Base-by-base conservation (phyloP, 2,329 filamentous ascomycete species). In the Tolypocladium capitatum region DNA sequence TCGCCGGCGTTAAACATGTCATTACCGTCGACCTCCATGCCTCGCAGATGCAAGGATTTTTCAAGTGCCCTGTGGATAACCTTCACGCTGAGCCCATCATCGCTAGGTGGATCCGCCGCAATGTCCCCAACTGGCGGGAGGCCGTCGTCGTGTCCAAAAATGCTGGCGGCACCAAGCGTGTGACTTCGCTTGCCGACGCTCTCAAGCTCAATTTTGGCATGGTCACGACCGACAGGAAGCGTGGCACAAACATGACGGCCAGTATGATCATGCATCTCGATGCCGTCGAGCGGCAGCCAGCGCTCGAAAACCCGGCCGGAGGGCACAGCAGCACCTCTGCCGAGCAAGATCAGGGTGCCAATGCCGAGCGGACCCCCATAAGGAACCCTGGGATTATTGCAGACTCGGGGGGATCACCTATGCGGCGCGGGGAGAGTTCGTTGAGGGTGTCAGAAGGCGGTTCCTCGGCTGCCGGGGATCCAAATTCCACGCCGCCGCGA, bases 31-130 rank as follows among this genome's bases (percentile, higher is more conserved):
- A 98, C 63, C 77, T 98, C 30, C 92, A 98, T 70, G 86, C 86
- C 46, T 89, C 86, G n/a, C 92, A 97, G 71, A 97, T 97, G 88
- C 92, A 98, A 69, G 92, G 92, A 49, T 98, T 98, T 71, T 98
- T 98, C 76, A 86, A 86, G 61, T 95, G 91, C 57, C 92, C 92
- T 0, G 91, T 98, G 51, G 92, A 98, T 68, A 97, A 98, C 62
- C 81, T 98, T 46, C 88, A 95, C 58, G 92, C 92, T 46, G 92
- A 98, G 65, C 91, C 92, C 16, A 77, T 97, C 53, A 88, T 98
- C 59, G 89, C 91, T 47, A 85, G 88, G 57, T 98, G 92, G 92
- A 94, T 98, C 59, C 83, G 84, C 51, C 80, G 84, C 64, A 92
- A 96, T 61, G 84, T 98, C 35, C 74, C 80, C 14, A 80, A 85